Evolutionary conservation across 306 rosid species (phyloP), one percentile per base, ranked within the genome.

Genomic region (Oxytropis ochrocephala): DNA sequence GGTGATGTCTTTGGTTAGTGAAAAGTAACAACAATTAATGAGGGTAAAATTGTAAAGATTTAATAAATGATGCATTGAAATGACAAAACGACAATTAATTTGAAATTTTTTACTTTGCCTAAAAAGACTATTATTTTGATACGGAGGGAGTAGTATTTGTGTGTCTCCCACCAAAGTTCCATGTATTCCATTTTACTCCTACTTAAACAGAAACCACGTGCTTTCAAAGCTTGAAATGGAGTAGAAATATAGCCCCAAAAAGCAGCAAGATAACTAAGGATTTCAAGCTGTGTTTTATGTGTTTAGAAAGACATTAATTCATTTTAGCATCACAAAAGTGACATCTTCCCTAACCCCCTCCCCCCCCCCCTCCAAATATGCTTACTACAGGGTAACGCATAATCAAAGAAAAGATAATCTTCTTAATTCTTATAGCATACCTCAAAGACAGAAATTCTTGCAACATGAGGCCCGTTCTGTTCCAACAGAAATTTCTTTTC

Each of bases 401-500:
- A 58, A 62, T 14, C n/a, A 35, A 74, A 18, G 64, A 64, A 70
- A 70, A 47, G 46, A 58, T 51, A 57, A 33, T 18, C 27, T 73
- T 48, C 27, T 35, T 35, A 74, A n/a, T 76, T 60, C 53, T 65
- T 41, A 70, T 54, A 70, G 51, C 84, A 66, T 33, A 94, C 98
- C 98, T 94, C 98, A 54, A 68, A 88, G 51, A 94, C 90, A 57
- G 98, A 90, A 63, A 94, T 80, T 73, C 96, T 84, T 53, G 87
- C 96, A 79, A 88, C 59, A 82, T 74, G 96, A 75, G 98, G 86
- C 53, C 97, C 97, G 21, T 80, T 80, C 68, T 82, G 84, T 41
- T 94, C 97, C 86, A 94, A 75, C 57, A 90, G 88, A 84, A 94
- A 88, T 77, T 94, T 94, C 78, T 90, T 90, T 75, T 82, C 90